Evolutionary conservation across 345 rosid species (phyloP), one percentile per base, ranked within the genome.

Genomic region (Eucalyptus erythrocorys): DNA sequence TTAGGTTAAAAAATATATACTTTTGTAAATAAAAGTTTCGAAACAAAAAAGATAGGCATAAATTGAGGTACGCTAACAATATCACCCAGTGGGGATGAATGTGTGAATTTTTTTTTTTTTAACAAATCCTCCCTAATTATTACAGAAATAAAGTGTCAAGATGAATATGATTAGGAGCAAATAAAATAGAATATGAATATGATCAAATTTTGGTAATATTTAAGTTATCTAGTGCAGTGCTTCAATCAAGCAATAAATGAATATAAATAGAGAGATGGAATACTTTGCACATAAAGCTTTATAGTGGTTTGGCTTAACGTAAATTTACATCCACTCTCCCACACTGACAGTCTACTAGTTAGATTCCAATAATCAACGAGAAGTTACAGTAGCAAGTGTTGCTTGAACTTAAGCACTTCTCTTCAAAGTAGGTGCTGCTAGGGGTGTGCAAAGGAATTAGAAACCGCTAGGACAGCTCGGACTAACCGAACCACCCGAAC

Each of bases 401-500:
- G 10, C 22, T n/a, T 7, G 3, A n/a, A 17, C 79, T 32, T 19
- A 66, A 66, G 10, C 42, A 4, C 42, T 66, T 66, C 79, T 32
- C 10, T 37, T 32, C 3, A 0, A 32, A 66, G 76, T 14, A 64
- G 21, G 21, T 64, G 76, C 0, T 64, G 3, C 76, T 55, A 55
- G 6, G 61, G 13, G 30, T 55, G 61, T 55, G 61, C 30, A 55
- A 55, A 55, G 13, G 30, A 55, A 55, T 55, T 55, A 55, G 13
- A 26, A 55, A 24, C 30, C 6, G 0, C 61, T 26, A 24, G 2
- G 61, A 2, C 3, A 9, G 1, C 30, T 0, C 1, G 3, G 0
- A 22, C 2, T 0, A 0, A 4, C 1, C 0, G 0, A 51, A 51
- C 57, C 0, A 1, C 26, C 3, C 5, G 2, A 2, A 51, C 10